Conservation (phyloP, 139 green algal species). For the Choricystis sp. region DNA sequence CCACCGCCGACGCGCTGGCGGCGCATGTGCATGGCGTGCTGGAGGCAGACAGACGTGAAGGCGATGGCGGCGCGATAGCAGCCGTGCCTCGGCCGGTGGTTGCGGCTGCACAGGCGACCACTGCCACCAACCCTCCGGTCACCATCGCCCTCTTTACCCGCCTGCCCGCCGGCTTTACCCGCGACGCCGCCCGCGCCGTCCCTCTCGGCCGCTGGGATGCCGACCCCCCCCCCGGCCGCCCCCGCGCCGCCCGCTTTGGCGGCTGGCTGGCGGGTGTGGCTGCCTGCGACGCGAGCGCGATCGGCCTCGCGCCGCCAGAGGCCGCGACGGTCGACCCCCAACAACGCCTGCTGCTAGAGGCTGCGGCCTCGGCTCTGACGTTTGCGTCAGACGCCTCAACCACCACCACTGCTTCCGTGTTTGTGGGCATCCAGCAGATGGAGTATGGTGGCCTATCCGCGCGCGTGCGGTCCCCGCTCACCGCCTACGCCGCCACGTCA, state of each 20-base stretch:
- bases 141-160: not conserved
- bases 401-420: constrained; percentile 23
- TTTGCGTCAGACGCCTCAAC: not conserved
- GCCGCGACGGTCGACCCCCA: constrained; percentile 57
- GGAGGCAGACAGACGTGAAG: not conserved
- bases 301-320: constrained; percentile 35
- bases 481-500: not conserved
- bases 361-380: constrained; percentile 11
- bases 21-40: constrained; percentile 2
- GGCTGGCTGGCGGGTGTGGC: constrained; percentile 17
- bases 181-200: constrained; percentile 17
- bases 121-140: not conserved
- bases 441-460: constrained; percentile 39
- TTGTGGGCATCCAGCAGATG: constrained; percentile 49
- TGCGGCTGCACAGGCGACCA: too few species aligned
- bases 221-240: constrained; percentile 6
- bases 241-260: constrained; percentile 20
- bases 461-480: too few species aligned
- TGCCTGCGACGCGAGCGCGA: constrained; percentile 31
- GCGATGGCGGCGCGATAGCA: too few species aligned
- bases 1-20: constrained; percentile 20
- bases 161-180: not conserved
- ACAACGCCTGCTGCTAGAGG: constrained; percentile 63
- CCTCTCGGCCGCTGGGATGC: constrained; percentile 31
- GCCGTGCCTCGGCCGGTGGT: too few species aligned